Evolutionary conservation across 2,329 filamentous ascomycete species (phyloP).

Genomic region (Sordariomycetes sp.): DNA sequence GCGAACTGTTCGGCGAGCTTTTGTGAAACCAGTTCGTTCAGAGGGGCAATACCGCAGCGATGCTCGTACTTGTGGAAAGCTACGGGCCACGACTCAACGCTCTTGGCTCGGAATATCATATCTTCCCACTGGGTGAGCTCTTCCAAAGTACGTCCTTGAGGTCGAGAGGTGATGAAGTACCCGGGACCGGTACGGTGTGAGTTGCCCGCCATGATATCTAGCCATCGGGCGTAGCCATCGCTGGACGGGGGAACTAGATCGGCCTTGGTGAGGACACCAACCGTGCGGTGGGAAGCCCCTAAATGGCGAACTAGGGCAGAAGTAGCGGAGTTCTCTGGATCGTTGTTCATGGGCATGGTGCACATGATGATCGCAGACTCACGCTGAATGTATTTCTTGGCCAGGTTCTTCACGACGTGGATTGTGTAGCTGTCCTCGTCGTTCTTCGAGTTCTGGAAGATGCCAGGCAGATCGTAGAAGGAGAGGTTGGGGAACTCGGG

Average conservation of each 20-base stretch:
- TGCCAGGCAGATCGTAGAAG: conserved; percentile 79
- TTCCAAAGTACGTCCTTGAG: conserved; percentile 44
- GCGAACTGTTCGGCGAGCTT: conserved; percentile 45
- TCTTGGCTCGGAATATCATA: conserved; percentile 34
- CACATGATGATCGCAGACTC: conserved; percentile 68
- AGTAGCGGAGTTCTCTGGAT: conserved; percentile 67
- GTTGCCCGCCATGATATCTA: conserved; percentile 51
- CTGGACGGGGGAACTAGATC: conserved; percentile 54
- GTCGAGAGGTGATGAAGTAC: conserved; percentile 70
- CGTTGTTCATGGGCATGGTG: conserved; percentile 67
- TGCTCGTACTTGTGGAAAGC: conserved; percentile 37
- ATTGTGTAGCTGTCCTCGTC: conserved; percentile 60
- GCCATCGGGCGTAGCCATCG: conserved; percentile 45
- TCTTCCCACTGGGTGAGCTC: conserved; percentile 43
- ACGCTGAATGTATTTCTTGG: conserved; percentile 60
- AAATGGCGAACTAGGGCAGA: conserved; percentile 53
- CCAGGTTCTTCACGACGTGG: conserved; percentile 61
- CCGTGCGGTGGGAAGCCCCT: conserved; percentile 48
- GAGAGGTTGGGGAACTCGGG: conserved; percentile 64
- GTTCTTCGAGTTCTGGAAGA: conserved; percentile 62
- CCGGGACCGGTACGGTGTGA: conserved; percentile 60
- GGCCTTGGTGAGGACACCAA: conserved; percentile 79
- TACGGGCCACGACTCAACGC: conserved; percentile 33
- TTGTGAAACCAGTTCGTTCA: conserved; percentile 42
- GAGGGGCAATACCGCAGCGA: conserved; percentile 42